A percentile compares a stretch with the other conserved stretches of the same genome.
These are phyloP conservation scores for Cercospora berteroae DNA, from an alignment of 2,329 filamentous ascomycete genomes.

Conservation along the genomic window DNA sequence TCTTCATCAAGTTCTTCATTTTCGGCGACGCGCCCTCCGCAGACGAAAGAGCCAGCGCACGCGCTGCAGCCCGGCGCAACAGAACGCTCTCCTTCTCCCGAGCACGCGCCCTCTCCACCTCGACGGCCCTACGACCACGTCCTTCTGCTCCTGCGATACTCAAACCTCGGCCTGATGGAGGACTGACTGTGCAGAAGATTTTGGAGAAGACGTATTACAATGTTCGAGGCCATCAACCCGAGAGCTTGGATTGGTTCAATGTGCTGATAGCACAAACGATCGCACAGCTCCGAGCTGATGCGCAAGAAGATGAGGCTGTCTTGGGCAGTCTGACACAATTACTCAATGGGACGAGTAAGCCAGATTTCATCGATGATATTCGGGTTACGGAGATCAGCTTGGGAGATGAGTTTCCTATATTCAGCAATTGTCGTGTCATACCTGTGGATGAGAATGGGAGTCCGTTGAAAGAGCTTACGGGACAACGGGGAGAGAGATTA, in stretches of 20 bases:
- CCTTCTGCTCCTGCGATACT: constrained; percentile 30
- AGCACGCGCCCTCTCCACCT: constrained; percentile 39
- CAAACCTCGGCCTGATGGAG: constrained; percentile 33
- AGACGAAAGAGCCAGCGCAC: constrained; percentile 72
- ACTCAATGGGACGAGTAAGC: constrained; percentile 79
- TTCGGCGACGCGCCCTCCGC: constrained; percentile 89
- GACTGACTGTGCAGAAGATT: constrained; percentile 86
- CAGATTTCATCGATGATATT: constrained; percentile 91
- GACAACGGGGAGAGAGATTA: constrained; percentile 64
- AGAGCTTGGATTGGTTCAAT: constrained; percentile 98
- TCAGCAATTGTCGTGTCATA: constrained; percentile 96
- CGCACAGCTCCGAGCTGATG: constrained; percentile 89
- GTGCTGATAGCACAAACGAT: constrained; percentile 95
- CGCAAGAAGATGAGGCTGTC: constrained; percentile 86
- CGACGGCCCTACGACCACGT: constrained; percentile 33
- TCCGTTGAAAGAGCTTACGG: constrained; percentile 46
- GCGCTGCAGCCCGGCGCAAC: constrained; percentile 71
- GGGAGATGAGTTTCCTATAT: constrained; percentile 96
- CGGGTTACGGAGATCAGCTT: constrained; percentile 89
- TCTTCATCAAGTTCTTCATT: constrained; percentile 99
- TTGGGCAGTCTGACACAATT: constrained; percentile 79
- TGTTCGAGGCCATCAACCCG: constrained; percentile 89
- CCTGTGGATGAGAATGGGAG: constrained; percentile 78
- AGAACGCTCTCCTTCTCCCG: constrained; percentile 67
- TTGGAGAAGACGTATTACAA: constrained; percentile 98